phyloP scores from a whole-genome alignment of 148 eudicot species.

The Vaccinium corymbosum region DNA sequence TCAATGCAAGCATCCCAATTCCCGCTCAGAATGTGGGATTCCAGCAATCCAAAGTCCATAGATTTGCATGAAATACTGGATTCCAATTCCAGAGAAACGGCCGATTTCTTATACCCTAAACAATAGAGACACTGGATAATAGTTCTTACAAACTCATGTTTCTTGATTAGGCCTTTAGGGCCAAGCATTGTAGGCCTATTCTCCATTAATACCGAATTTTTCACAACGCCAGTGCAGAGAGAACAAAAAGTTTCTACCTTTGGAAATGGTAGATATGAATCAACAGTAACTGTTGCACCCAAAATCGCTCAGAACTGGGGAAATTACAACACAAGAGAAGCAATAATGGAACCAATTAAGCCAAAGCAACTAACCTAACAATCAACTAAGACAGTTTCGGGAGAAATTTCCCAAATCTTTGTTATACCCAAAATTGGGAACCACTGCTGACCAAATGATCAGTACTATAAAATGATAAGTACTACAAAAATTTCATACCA shows the following conservation, averaged over 20 bases:
- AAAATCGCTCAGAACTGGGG: neutral
- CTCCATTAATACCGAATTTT: constrained; percentile 39
- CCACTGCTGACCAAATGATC: neutral
- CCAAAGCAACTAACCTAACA: constrained; percentile 11
- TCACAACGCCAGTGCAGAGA: neutral
- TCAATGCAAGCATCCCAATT: constrained; percentile 68
- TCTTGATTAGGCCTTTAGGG: constrained; percentile 57
- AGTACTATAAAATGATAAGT: neutral
- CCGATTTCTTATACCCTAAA: constrained; percentile 67
- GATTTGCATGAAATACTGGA: constrained; percentile 57
- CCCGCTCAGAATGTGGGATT: constrained; percentile 47
- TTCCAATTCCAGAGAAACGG: constrained; percentile 67
- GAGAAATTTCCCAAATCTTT: neutral
- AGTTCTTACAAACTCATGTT: constrained; percentile 70
- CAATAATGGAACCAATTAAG: no score
- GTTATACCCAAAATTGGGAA: neutral
- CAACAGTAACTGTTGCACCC: neutral
- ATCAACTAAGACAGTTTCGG: neutral
- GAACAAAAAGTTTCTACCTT: neutral
- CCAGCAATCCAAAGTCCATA: constrained; percentile 46
- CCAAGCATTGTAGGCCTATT: constrained; percentile 37
- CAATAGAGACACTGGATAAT: constrained; percentile 70
- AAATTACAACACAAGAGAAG: neutral
- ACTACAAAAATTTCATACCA: neutral
- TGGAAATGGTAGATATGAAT: neutral